Base-by-base conservation (phyloP, 73 alveolate species). In the Tetrahymena malaccensis region DNA sequence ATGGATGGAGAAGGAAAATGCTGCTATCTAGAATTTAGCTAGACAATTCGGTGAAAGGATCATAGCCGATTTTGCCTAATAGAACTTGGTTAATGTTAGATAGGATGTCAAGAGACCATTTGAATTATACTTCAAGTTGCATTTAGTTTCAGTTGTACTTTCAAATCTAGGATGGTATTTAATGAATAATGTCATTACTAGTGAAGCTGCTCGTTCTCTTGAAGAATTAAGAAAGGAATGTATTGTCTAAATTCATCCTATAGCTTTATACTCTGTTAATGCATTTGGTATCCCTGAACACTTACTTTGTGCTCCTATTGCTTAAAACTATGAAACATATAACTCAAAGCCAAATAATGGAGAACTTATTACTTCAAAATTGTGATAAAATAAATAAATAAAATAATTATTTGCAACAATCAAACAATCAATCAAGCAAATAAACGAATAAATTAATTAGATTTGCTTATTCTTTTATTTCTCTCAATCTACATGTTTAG, bases 301-400 rank as follows among this genome's bases (percentile, higher is more conserved):
- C n/a, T 94, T 70, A 70, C 89, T 70, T 70, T 27, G 95, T 70
- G 95, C 97, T 38, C 97, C 97, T 43, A 96, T 96, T 96, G 97
- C 97, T 37, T 55, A 84, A 31, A 94, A 96, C 43, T 96, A 94
- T 85, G 97, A 93, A 25, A 93, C 93, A 35, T 96, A 96, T 93
- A 96, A 96, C 43, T 55, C 93, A 31, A 83, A 89, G 55, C 95
- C 95, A 3, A 43, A 96, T 35, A 57, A 40, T 85, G 97, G 97
- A n/a, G 97, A 96, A 21, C 89, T 27, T 8, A 17, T 31, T 27
- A 56, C 33, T 56, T n/a, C 89, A 19, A 70, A 31, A 70, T 31
- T 70, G 34, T 70, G 89, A 70, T 4, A 70, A 50, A 50, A 11
- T 5, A 50, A 50, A 50, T 50, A 21, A 50, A 40, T n/a, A n/a